Percentiles rank a stretch among this genome's conserved stretches.
phyloP scores from a whole-genome alignment of 108 stramenopile genomes.

The Nannochloropsis gaditana region DNA sequence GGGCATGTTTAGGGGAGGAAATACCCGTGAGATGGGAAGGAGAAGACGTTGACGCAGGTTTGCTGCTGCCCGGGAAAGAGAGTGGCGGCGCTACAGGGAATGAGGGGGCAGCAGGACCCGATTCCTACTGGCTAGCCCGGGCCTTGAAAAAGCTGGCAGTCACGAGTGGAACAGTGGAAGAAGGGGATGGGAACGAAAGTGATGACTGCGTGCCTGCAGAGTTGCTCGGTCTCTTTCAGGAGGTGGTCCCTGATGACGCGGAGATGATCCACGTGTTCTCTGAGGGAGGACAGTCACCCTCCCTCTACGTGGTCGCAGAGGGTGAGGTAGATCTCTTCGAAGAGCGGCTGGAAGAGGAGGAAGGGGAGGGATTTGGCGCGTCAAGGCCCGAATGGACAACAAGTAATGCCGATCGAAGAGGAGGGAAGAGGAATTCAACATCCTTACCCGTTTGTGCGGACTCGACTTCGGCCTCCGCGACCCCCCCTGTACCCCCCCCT shows the following conservation, averaged over 20 bases:
- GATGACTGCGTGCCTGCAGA: not conserved
- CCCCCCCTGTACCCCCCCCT: too few relatives aligned
- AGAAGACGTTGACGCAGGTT: not conserved
- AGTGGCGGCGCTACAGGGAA: not conserved
- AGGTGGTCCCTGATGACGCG: not conserved
- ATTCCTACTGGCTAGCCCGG: not conserved
- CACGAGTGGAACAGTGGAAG: not conserved
- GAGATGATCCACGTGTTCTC: not conserved
- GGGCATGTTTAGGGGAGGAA: conserved; percentile 3
- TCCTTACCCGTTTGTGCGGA: too few relatives aligned
- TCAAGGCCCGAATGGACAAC: too few relatives aligned
- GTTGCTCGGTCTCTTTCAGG: not conserved
- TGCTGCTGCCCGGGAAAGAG: not conserved
- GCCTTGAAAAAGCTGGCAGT: not conserved
- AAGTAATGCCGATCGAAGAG: too few relatives aligned
- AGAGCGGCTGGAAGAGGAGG: not conserved
- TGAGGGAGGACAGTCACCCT: not conserved
- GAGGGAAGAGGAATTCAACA: too few relatives aligned
- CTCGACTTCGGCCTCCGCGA: too few relatives aligned
- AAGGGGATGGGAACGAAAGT: not conserved
- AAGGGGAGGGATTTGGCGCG: not conserved
- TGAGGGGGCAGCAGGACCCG: not conserved
- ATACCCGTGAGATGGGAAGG: not conserved
- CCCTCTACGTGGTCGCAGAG: not conserved
- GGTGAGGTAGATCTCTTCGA: conserved; percentile 6